phyloP scores from a whole-genome alignment of 2,329 filamentous ascomycete species.

The Aaosphaeria pasadenensis region DNA sequence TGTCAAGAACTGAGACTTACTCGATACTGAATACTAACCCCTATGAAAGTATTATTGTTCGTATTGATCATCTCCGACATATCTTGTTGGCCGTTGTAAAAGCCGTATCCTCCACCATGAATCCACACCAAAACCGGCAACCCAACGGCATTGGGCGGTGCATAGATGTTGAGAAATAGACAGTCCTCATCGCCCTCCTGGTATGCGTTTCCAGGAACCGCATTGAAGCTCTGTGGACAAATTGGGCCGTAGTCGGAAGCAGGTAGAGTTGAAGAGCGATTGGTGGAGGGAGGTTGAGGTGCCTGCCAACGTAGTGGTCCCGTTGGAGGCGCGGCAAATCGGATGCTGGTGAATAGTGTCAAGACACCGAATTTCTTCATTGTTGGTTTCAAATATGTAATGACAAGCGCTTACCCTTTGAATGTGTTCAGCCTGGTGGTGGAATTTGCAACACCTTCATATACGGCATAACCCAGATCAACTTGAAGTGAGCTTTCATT shows the following conservation, averaged over 20 bases:
- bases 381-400: not conserved
- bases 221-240: constrained; percentile 13
- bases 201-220: constrained; percentile 3
- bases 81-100: constrained; percentile 38
- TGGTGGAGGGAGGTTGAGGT: constrained; percentile 11
- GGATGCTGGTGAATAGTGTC: constrained; percentile 10
- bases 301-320: constrained; percentile 11
- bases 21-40: constrained; percentile 51
- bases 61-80: constrained; percentile 43
- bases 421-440: constrained; percentile 17
- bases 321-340: constrained; percentile 15
- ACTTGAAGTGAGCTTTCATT: constrained; percentile 1
- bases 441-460: constrained; percentile 14
- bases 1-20: constrained; percentile 16
- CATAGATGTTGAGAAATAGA: constrained; percentile 37
- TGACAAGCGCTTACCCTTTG: constrained; percentile 14
- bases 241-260: constrained; percentile 10
- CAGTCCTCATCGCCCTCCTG: constrained; percentile 26
- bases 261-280: constrained; percentile 4
- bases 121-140: constrained; percentile 34
- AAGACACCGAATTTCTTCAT: not conserved
- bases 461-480: constrained; percentile 19
- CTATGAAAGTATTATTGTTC: constrained; percentile 49
- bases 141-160: constrained; percentile 17
- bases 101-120: constrained; percentile 35